phyloP scores from a whole-genome alignment of 2,329 filamentous ascomycete species.

The Trichophaea hybrida region DNA sequence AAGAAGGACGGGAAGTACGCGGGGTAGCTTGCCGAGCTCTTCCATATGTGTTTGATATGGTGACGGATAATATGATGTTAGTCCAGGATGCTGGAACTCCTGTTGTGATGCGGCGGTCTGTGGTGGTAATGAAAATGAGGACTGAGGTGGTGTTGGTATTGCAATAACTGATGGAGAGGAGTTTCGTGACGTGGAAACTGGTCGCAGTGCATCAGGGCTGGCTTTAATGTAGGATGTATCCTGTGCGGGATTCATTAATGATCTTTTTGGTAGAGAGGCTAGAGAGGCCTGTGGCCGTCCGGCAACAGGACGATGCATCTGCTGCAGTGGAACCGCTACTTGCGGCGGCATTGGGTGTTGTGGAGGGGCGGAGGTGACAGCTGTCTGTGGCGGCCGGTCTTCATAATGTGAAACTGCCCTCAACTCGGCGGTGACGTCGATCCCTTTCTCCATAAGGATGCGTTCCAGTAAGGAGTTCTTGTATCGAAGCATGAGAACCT shows the following conservation, averaged over 20 bases:
- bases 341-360: conserved; percentile 22
- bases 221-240: conserved; percentile 23
- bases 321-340: conserved; percentile 13
- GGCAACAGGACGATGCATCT: conserved; percentile 5
- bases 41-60: conserved; percentile 90
- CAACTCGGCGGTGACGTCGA: conserved; percentile 93
- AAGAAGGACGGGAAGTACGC: conserved; percentile 35
- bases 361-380: conserved; percentile 51
- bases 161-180: conserved; percentile 17
- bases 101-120: conserved; percentile 34
- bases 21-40: conserved; percentile 74
- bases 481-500: conserved; percentile 95
- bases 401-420: conserved; percentile 83
- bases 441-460: conserved; percentile 91
- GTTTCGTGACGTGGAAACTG: conserved; percentile 20
- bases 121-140: conserved; percentile 28
- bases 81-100: conserved; percentile 16
- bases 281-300: background rate
- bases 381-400: conserved; percentile 53
- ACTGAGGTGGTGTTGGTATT: conserved; percentile 26
- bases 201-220: conserved; percentile 16
- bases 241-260: conserved; percentile 18
- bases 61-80: conserved; percentile 55
- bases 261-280: conserved; percentile 9
- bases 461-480: conserved; percentile 95